Evolutionary conservation across 768 basidiomycete genomes (phyloP).

Genomic region (Xerocomellus amylosporus): DNA sequence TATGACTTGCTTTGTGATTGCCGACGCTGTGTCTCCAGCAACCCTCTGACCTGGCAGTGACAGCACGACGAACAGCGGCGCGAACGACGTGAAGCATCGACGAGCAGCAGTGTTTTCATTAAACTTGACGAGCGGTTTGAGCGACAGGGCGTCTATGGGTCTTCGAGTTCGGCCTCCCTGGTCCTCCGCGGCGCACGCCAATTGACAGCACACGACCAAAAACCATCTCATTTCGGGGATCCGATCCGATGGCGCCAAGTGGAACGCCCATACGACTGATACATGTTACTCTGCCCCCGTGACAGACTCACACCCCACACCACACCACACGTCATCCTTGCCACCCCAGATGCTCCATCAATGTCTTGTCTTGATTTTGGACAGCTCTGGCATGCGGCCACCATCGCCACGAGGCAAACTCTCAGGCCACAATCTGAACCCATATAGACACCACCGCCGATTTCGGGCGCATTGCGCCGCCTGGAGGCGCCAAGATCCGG

Average conservation of each 20-base stretch:
- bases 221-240: not conserved
- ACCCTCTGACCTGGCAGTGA: not conserved
- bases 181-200: not conserved
- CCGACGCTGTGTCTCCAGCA: not conserved
- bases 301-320: not conserved
- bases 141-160: no score
- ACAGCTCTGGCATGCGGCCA: no score
- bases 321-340: not conserved
- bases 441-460: not conserved
- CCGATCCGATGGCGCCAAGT: not conserved
- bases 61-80: not conserved
- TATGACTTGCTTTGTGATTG: not conserved
- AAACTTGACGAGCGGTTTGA: not conserved
- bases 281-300: not conserved
- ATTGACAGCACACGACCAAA: not conserved
- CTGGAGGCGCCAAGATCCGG: slow-evolving; percentile 2
- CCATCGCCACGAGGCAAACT: not conserved
- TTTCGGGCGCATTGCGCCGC: not conserved
- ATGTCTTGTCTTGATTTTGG: not conserved
- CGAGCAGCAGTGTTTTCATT: not conserved
- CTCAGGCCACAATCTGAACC: not conserved
- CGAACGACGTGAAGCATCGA: not conserved
- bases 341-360: not conserved
- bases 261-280: not conserved
- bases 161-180: no score